phyloP scores from a whole-genome alignment of 1,284 basidiomycete species.

The Cystobasidiaceae sp. region DNA sequence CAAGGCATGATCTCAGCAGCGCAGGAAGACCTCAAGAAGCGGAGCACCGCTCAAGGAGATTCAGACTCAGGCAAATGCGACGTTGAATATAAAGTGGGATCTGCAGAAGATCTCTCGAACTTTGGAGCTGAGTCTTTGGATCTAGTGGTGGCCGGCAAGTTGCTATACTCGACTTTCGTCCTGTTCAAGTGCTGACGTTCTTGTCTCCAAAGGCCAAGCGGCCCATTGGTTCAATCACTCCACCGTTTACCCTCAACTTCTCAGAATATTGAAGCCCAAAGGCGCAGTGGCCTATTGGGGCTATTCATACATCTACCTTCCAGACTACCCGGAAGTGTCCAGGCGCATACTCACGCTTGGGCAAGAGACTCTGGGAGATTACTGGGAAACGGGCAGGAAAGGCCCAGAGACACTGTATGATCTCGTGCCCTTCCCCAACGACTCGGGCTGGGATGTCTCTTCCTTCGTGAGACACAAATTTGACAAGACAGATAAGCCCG shows the following conservation, averaged over 20 bases:
- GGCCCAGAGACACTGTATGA: constrained; percentile 17
- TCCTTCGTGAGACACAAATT: constrained; percentile 19
- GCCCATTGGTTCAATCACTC: constrained; percentile 81
- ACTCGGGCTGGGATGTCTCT: not conserved
- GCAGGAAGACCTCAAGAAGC: constrained; percentile 46
- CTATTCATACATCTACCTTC: constrained; percentile 71
- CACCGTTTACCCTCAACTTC: constrained; percentile 64
- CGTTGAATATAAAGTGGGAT: constrained; percentile 48
- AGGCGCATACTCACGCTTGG: not conserved
- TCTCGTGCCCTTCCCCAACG: not conserved
- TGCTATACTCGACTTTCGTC: not conserved
- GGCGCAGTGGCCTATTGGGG: constrained; percentile 74
- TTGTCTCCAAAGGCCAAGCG: constrained; percentile 54
- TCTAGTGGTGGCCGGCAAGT: constrained; percentile 64
- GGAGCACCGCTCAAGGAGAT: constrained; percentile 21
- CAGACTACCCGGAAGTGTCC: constrained; percentile 53
- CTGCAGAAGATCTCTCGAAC: constrained; percentile 58
- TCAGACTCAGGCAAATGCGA: constrained; percentile 28
- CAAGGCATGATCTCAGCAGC: constrained; percentile 67
- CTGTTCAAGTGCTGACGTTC: not conserved
- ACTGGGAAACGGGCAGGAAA: constrained; percentile 13
- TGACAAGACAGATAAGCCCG: not conserved
- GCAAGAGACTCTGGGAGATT: not conserved
- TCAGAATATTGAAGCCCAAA: constrained; percentile 59
- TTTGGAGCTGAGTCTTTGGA: constrained; percentile 61